phyloP scores from a whole-genome alignment of 192 early-diverging fungal genomes.

The Martensiomyces pterosporus region DNA sequence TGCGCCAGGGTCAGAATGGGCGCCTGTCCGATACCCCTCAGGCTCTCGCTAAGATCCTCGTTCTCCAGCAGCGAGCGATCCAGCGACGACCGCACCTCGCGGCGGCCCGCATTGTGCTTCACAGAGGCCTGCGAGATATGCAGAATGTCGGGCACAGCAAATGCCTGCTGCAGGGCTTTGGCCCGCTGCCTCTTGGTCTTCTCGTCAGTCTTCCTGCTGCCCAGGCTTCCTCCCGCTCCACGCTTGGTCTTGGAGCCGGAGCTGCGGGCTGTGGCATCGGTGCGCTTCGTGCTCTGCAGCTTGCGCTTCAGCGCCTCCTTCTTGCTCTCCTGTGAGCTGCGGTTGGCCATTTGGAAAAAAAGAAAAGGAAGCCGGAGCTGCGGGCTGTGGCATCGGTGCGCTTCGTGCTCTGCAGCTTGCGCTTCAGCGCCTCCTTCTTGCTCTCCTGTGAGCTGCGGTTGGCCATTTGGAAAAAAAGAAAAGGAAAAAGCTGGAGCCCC shows the following conservation, averaged over 20 bases:
- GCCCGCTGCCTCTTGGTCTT: conserved; percentile 2
- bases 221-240: too few relatives aligned
- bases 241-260: too few relatives aligned
- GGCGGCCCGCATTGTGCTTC: conserved; percentile 33
- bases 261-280: not conserved
- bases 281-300: conserved; percentile 7
- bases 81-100: conserved; percentile 19
- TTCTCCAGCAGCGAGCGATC: conserved; percentile 10
- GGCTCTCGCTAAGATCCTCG: conserved; percentile 15
- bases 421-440: conserved; percentile 12
- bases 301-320: conserved; percentile 18
- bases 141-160: not conserved
- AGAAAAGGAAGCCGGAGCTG: too few relatives aligned
- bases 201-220: not conserved
- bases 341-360: conserved; percentile 8
- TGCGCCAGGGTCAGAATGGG: conserved; percentile 16
- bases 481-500: conserved; percentile 1
- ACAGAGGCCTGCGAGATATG: conserved; percentile 16
- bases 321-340: not conserved
- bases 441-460: not conserved
- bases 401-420: conserved; percentile 14
- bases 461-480: conserved; percentile 3
- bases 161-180: conserved; percentile 10
- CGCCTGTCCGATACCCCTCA: conserved; percentile 27
- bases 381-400: not conserved